Conservation (phyloP, 2,329 filamentous ascomycete species). For the Thermothelomyces thermophilus region DNA sequence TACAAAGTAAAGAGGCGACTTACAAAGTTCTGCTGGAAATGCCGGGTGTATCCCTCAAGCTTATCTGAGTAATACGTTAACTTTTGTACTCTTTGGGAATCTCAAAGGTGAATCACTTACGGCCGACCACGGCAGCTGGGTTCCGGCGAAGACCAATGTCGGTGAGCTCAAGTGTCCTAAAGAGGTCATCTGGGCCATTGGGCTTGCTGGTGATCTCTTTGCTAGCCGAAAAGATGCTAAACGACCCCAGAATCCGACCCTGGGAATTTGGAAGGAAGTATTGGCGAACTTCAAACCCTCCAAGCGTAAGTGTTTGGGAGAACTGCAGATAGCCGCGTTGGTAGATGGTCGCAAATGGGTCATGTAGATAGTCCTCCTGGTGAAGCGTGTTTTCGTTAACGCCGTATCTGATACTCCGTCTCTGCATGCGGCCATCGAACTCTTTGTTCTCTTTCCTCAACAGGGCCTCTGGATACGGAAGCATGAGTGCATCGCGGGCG, state of each 20-base stretch:
- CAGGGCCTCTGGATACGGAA: slow-evolving; percentile 1
- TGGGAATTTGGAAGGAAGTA: slow-evolving; percentile 42
- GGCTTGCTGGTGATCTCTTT: slow-evolving; percentile 41
- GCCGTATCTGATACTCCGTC: slow-evolving; percentile 16
- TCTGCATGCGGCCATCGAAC: slow-evolving; percentile 1
- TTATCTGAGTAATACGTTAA: slow-evolving; percentile 23
- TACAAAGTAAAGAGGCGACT: not conserved
- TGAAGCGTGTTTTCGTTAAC: slow-evolving; percentile 7
- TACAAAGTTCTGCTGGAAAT: slow-evolving; percentile 43
- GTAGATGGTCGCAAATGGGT: slow-evolving; percentile 12
- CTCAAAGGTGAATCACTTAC: slow-evolving; percentile 27
- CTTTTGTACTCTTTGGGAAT: not conserved
- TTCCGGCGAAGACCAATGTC: slow-evolving; percentile 43
- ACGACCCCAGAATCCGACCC: slow-evolving; percentile 39
- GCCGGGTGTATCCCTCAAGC: slow-evolving; percentile 41
- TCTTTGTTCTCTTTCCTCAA: slow-evolving; percentile 23
- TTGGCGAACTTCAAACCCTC: slow-evolving; percentile 28
- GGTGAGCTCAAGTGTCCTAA: slow-evolving; percentile 39
- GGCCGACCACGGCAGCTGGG: slow-evolving; percentile 30
- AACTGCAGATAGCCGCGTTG: slow-evolving; percentile 8
- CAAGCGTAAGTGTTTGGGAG: slow-evolving; percentile 10
- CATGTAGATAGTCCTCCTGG: not conserved
- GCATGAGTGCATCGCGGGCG: slow-evolving; percentile 36
- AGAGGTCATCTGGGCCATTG: slow-evolving; percentile 56
- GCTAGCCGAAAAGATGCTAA: slow-evolving; percentile 53